Evolutionary conservation across 2,329 filamentous ascomycete species (phyloP).

Genomic region (Exophiala dermatitidis): DNA sequence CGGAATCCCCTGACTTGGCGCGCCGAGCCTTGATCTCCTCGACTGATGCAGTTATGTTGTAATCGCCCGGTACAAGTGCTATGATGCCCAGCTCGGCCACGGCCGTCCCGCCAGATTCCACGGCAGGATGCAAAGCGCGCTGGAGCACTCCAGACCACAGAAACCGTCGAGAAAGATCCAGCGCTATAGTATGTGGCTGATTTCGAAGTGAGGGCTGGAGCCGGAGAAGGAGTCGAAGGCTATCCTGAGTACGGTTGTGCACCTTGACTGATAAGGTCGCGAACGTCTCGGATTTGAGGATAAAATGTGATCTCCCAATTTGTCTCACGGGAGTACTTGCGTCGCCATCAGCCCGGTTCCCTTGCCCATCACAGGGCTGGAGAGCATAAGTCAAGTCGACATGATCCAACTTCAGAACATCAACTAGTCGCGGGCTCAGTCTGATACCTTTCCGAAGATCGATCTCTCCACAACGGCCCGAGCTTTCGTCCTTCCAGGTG

Average conservation of each 20-base stretch:
- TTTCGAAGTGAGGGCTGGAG: conserved; percentile 70
- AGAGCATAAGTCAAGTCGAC: conserved; percentile 55
- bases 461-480: conserved; percentile 57
- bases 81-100: conserved; percentile 64
- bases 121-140: conserved; percentile 54
- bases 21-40: conserved; percentile 57
- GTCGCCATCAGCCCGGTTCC: background rate
- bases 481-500: conserved; percentile 60
- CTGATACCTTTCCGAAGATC: conserved; percentile 66
- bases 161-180: conserved; percentile 75
- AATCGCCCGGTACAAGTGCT: conserved; percentile 69
- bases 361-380: conserved; percentile 20
- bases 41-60: conserved; percentile 71
- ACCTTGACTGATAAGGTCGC: conserved; percentile 63
- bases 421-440: conserved; percentile 66
- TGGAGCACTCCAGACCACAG: conserved; percentile 82
- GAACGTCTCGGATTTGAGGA: conserved; percentile 54
- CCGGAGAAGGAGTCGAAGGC: conserved; percentile 65
- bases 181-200: conserved; percentile 61
- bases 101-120: conserved; percentile 53
- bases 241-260: conserved; percentile 62
- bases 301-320: conserved; percentile 42
- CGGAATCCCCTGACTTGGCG: conserved; percentile 23
- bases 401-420: conserved; percentile 74
- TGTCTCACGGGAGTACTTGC: conserved; percentile 31